Conservation (phyloP, 495 filamentous ascomycete species). For the Talaromyces ruber region DNA sequence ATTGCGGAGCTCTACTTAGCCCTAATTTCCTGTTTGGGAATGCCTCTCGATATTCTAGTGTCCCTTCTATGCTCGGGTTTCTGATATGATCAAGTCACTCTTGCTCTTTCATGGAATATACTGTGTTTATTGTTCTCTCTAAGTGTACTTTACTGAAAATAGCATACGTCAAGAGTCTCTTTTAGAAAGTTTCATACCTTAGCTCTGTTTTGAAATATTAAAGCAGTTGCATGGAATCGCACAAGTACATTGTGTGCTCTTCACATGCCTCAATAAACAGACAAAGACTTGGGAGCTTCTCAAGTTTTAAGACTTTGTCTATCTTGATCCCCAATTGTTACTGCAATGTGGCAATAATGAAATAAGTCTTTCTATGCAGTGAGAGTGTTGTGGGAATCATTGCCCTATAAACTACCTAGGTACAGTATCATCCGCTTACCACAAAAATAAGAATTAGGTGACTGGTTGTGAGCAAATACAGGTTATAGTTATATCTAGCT, state of each 20-base stretch:
- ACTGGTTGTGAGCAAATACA: background rate
- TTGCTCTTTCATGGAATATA: background rate
- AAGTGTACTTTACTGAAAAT: background rate
- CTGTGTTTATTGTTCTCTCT: background rate
- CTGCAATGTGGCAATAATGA: background rate
- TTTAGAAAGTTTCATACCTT: background rate
- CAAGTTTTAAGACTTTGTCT: background rate
- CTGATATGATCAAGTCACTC: background rate
- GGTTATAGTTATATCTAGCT: background rate
- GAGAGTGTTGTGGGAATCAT: background rate
- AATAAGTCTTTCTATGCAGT: background rate
- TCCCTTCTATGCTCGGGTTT: background rate
- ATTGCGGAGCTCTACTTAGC: background rate
- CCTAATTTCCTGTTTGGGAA: background rate
- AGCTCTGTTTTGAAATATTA: background rate
- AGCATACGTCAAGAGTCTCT: background rate
- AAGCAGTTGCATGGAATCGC: background rate
- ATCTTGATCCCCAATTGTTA: background rate
- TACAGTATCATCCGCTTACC: background rate
- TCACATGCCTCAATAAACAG: background rate
- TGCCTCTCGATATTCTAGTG: background rate
- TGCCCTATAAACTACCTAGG: background rate
- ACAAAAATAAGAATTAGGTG: background rate
- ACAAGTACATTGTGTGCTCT: background rate
- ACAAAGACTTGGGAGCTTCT: background rate